These are phyloP conservation scores for Quambalaria eucalypti DNA, from an alignment of 1,284 basidiomycete genomes.

Conservation along the genomic window DNA sequence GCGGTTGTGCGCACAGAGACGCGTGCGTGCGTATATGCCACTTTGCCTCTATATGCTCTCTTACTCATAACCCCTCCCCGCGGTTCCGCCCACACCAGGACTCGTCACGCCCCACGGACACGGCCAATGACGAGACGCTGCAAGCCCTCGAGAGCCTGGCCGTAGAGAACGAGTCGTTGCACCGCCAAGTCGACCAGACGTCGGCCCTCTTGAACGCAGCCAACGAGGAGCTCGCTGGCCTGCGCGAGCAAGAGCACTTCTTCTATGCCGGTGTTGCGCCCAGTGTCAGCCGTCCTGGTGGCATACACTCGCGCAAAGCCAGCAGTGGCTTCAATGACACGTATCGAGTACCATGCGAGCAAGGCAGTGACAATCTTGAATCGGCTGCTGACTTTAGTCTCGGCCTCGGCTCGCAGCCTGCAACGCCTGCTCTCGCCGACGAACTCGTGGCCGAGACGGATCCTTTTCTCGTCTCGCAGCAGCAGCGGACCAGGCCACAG, in stretches of 20 bases:
- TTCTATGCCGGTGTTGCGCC: too few relatives aligned
- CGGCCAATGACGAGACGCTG: background rate
- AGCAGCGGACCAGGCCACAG: background rate
- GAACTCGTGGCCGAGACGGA: background rate
- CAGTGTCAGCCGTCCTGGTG: background rate
- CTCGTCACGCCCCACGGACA: too few relatives aligned
- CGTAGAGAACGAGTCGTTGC: constrained; percentile 25
- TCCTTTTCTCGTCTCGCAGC: background rate
- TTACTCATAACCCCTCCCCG: too few relatives aligned
- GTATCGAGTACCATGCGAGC: background rate
- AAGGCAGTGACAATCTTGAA: background rate
- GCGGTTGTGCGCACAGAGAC: too few relatives aligned
- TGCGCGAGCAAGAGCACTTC: constrained; percentile 16
- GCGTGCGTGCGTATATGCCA: too few relatives aligned
- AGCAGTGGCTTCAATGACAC: background rate
- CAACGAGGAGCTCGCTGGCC: constrained; percentile 26
- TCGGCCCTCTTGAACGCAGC: constrained; percentile 20
- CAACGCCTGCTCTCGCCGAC: background rate
- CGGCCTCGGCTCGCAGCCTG: background rate
- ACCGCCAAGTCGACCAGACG: constrained; percentile 19
- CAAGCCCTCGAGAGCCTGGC: constrained; percentile 12
- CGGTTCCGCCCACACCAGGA: too few relatives aligned
- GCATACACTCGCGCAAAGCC: background rate
- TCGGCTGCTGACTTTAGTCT: background rate
- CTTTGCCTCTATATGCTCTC: too few relatives aligned